phyloP scores from a whole-genome alignment of 2,329 filamentous ascomycete genomes.

The Neurospora sp. region DNA sequence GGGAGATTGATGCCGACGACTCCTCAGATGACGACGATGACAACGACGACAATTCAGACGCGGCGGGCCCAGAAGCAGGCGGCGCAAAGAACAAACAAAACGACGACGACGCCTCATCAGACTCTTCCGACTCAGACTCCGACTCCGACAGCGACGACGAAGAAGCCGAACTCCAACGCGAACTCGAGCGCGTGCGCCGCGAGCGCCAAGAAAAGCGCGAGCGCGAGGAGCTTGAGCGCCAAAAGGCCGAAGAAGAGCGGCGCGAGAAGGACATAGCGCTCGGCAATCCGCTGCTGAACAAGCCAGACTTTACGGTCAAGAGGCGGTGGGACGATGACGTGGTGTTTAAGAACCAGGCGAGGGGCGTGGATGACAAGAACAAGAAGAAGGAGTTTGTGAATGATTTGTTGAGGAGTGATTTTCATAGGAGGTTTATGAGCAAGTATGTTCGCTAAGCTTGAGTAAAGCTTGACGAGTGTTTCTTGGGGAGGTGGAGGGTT shows the following conservation, averaged over 20 bases:
- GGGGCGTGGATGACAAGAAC: constrained; percentile 84
- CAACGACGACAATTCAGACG: background rate
- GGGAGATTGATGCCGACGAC: constrained; percentile 75
- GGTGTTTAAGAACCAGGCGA: constrained; percentile 96
- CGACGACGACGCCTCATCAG: constrained; percentile 52
- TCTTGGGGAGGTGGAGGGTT: too few species aligned
- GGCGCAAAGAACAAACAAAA: constrained; percentile 40
- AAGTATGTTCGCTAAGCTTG: constrained; percentile 45
- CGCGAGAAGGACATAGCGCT: constrained; percentile 81
- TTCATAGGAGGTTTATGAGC: constrained; percentile 94
- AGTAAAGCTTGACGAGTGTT: too few species aligned
- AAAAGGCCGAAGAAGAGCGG: constrained; percentile 71
- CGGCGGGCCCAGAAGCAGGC: background rate
- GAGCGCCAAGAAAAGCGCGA: constrained; percentile 76
- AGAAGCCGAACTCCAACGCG: constrained; percentile 79
- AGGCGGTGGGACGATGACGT: constrained; percentile 96
- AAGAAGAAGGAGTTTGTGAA: constrained; percentile 94
- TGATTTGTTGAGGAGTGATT: constrained; percentile 85
- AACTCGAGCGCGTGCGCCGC: constrained; percentile 86
- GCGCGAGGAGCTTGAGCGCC: constrained; percentile 68
- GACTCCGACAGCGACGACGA: constrained; percentile 62
- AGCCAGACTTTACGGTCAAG: constrained; percentile 82
- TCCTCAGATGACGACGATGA: constrained; percentile 49
- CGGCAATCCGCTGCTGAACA: constrained; percentile 87
- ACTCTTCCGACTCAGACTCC: constrained; percentile 34